These are phyloP conservation scores for Pseudogymnoascus sp. DNA, from an alignment of 2,329 filamentous ascomycete species.

Conservation along the genomic window DNA sequence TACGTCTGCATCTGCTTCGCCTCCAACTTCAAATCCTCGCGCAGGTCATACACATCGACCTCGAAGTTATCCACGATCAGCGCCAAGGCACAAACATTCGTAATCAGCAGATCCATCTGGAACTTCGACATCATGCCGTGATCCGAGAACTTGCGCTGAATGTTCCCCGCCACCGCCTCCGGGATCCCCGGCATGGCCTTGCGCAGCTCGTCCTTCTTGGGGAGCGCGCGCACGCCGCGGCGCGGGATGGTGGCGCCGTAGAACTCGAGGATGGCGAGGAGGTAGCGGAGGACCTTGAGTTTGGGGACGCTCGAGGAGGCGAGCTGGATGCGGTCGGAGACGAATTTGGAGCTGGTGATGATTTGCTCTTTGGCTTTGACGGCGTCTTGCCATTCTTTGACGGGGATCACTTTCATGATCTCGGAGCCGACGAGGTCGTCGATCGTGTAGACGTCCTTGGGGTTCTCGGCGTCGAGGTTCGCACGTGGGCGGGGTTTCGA, in stretches of 20 bases:
- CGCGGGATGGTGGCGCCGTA: conserved; percentile 39
- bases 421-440: conserved; percentile 58
- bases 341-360: conserved; percentile 50
- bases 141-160: conserved; percentile 61
- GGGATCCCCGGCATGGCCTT: conserved; percentile 49
- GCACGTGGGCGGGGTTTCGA: conserved; percentile 65
- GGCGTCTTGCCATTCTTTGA: conserved; percentile 67
- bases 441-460: conserved; percentile 65
- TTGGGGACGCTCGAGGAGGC: conserved; percentile 45
- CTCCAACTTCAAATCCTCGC: conserved; percentile 64
- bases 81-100: conserved; percentile 63
- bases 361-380: conserved; percentile 50
- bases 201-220: conserved; percentile 52
- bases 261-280: conserved; percentile 48
- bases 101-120: conserved; percentile 62
- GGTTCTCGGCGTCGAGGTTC: conserved; percentile 56
- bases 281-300: conserved; percentile 51
- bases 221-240: conserved; percentile 40
- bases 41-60: conserved; percentile 60
- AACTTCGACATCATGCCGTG: conserved; percentile 58
- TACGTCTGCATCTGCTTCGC: conserved; percentile 63
- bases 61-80: conserved; percentile 66
- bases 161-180: conserved; percentile 54
- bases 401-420: conserved; percentile 56
- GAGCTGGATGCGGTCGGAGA: conserved; percentile 49